These are phyloP conservation scores for Neurospora crassa DNA, from an alignment of 2,329 filamentous ascomycete species.

Conservation along the genomic window DNA sequence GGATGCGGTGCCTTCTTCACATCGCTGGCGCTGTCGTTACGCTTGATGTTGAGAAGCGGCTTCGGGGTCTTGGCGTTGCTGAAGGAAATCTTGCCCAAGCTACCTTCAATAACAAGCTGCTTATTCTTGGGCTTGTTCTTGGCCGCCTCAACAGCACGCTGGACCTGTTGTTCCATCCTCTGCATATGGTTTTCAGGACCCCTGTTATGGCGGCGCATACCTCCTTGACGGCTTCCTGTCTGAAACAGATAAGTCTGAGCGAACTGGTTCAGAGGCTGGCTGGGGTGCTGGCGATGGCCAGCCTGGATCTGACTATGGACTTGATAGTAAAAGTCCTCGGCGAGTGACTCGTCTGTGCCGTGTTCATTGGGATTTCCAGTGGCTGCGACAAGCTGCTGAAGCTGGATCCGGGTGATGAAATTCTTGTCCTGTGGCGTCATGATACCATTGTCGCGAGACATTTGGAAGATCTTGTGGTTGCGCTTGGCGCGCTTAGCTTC, in stretches of 20 bases:
- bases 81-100: slow-evolving; percentile 95
- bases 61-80: slow-evolving; percentile 98
- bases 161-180: slow-evolving; percentile 98
- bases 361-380: slow-evolving; percentile 79
- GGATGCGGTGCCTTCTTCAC: slow-evolving; percentile 31
- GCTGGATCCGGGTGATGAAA: slow-evolving; percentile 94
- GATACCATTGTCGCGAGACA: slow-evolving; percentile 89
- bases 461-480: slow-evolving; percentile 93
- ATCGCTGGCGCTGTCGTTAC: slow-evolving; percentile 54
- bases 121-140: slow-evolving; percentile 98
- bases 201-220: slow-evolving; percentile 63
- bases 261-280: slow-evolving; percentile 89
- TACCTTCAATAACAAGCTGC: slow-evolving; percentile 91
- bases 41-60: slow-evolving; percentile 90
- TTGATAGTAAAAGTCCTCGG: slow-evolving; percentile 97
- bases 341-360: slow-evolving; percentile 68
- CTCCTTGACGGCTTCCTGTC: slow-evolving; percentile 74
- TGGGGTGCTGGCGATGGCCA: slow-evolving; percentile 79
- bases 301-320: slow-evolving; percentile 92
- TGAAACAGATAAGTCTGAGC: slow-evolving; percentile 97
- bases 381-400: slow-evolving; percentile 90
- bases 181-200: slow-evolving; percentile 96
- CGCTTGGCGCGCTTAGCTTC: slow-evolving; percentile 93
- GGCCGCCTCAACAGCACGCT: slow-evolving; percentile 90
- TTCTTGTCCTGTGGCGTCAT: slow-evolving; percentile 99